phyloP scores from a whole-genome alignment of 106 monocot genomes.

The Narthecium ossifragum region DNA sequence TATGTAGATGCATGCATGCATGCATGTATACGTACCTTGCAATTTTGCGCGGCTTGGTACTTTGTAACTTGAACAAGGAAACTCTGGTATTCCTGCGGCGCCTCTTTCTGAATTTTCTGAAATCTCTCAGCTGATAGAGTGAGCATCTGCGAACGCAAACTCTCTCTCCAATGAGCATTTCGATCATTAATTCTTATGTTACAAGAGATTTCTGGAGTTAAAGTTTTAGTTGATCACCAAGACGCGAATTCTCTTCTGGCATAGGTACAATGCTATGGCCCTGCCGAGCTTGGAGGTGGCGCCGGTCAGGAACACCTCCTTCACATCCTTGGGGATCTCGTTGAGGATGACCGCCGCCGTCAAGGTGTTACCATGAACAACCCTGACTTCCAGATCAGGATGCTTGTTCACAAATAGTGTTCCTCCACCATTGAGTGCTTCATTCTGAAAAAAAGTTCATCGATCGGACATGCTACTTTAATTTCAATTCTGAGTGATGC shows the following conservation, averaged over 20 bases:
- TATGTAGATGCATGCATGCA: too few relatives aligned
- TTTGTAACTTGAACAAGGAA: conserved; percentile 75
- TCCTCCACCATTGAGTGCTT: conserved; percentile 90
- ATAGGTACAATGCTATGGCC: conserved; percentile 87
- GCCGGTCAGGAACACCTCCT: conserved; percentile 88
- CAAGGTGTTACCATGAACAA: conserved; percentile 93
- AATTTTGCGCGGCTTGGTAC: conserved; percentile 60
- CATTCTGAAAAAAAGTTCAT: conserved; percentile 74
- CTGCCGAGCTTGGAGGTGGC: conserved; percentile 94
- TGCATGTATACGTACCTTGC: conserved; percentile 34
- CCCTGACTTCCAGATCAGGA: conserved; percentile 62
- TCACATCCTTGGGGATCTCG: conserved; percentile 56
- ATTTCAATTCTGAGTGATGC: too few relatives aligned
- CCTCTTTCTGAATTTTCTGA: conserved; percentile 60
- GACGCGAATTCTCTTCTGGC: conserved; percentile 66
- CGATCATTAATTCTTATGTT: background rate
- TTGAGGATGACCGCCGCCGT: conserved; percentile 85
- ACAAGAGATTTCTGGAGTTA: background rate
- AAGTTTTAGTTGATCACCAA: conserved; percentile 34
- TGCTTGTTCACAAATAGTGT: conserved; percentile 81
- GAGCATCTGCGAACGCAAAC: conserved; percentile 66
- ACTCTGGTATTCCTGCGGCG: conserved; percentile 39
- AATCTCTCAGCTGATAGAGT: conserved; percentile 63
- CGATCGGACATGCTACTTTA: too few relatives aligned
- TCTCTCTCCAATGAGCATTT: too few relatives aligned